Evolutionary conservation across 768 basidiomycete genomes (phyloP), one percentile per base, ranked within the genome.

Genomic region (Daedaleopsis nitida): DNA sequence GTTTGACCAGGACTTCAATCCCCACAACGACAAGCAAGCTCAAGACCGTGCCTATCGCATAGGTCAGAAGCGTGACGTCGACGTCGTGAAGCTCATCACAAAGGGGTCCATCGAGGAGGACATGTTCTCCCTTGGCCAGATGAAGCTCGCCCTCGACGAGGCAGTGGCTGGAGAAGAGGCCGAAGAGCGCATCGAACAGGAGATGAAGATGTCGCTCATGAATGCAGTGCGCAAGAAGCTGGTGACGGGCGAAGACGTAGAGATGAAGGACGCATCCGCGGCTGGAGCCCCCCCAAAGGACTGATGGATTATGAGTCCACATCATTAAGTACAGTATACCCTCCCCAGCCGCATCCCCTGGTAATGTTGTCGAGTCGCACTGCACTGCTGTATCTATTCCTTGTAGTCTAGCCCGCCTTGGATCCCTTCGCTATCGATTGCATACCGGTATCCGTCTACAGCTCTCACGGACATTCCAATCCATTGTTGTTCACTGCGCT

Each of bases 1-100:
- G 86, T 97, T 95, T 71, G 96, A 99, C 72, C 95, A 96, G 71
- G 96, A 98, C 73, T 99, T 98, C 76, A 98, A 98, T 72, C 92
- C 92, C 4, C 92, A 94, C 76, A 99, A 99, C 72, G 97, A 98
- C 75, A 86, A 91, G 62, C 97, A 99, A 76, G 97, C 97, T 0
- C 94, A 96, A 61, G 97, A 99, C 74, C 87, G 97, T 37, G 95
- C 95, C 24, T 98, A 98, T 74, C 90, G 97, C 27, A 97, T 99
- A 65, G 96, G 94, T 23, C 95, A 97, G 74, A 94, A 92, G 71
- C 86, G 88, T 53, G 88, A 96, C 65, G 96, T 98, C 11, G 94
- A 96, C 35, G 94, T 98, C 8, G 86, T 98, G 70, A 97, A 96
- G 72, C 81, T 98, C 12, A 94, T 98, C 65, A 90, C 94, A 1